Evolutionary conservation across 306 rosid species (phyloP), one percentile per base, ranked within the genome.

Genomic region (Castanea sativa): DNA sequence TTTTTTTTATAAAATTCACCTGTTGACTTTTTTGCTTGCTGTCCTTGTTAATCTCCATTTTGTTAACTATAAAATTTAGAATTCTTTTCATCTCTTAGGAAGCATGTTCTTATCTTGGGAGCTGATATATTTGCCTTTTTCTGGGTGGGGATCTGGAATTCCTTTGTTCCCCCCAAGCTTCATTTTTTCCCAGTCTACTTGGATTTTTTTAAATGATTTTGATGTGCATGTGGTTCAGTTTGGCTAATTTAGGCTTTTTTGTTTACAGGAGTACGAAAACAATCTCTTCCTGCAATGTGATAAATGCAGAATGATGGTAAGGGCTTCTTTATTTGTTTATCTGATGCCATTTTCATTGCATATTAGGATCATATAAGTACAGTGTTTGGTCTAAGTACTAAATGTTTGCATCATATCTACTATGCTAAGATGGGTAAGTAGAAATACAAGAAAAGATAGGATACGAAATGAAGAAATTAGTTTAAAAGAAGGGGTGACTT

Each of bases 291-390:
- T 93, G 86, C 99, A 95, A 85, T 95, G 99, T 76, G 99, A 95
- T 92, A 95, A 95, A 82, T 95, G 99, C 92, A 90, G 99, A 89
- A 95, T 95, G 92, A 95, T 95, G 99, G 99, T 95, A 91, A 77
- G 90, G 10, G 49, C 58, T 70, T 43, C 79, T 49, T 52, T 16
- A 55, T 3, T 45, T 56, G 58, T 77, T 76, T 33, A 30, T 30
- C 19, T 23, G 20, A 25, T 57, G 51, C 25, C 33, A 18, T 15
- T 49, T 19, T 51, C 69, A 21, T 58, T 15, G 38, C n/a, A 65
- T 70, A 5, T n/a, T 51, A 58, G 51, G 27, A 83, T 80, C 55
- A 23, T 76, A 49, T 45, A 43, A 58, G 33, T 33, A 38, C 16
- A 61, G 29, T 56, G 20, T 11, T 18, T 77, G 45, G 75, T 55